Evolutionary conservation across 768 basidiomycete species (phyloP), one percentile per base, ranked within the genome.

Genomic region (Rhodotorula babjevae): DNA sequence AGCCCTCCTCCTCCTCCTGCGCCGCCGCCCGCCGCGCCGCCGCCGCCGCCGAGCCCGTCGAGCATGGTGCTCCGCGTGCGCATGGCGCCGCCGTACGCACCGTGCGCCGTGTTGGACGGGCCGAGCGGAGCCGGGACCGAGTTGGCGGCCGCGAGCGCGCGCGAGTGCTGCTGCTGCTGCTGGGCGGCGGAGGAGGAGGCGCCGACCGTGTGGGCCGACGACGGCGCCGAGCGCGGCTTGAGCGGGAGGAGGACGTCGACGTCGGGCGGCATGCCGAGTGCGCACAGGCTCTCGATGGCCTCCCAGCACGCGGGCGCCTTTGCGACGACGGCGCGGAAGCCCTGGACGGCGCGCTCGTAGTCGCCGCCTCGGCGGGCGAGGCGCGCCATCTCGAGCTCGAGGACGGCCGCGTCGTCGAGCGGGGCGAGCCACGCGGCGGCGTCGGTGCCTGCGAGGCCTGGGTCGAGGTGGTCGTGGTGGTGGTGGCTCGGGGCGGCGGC

Each of bases 271-370:
- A 63, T 77, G 90, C 93, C 93, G 58, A 91, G 82, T 44, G 85
- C 82, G 80, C 93, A 95, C 47, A 96, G 81, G 0, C 91, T 92
- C 78, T 93, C 91, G 77, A 93, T 90, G 10, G 93, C 93, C 80
- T 96, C 93, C 92, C 92, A 95, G 65, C 93, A 82, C 79, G 91
- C 86, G 46, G 91, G 90, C 79, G 92, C 88, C 60, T 87, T 79
- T 23, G 83, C 80, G 71, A 96, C 83, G 40, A 92, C 90, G 69
- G 87, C 86, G 59, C 84, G 84, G 80, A 89, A 94, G 78, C 87
- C 88, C 65, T 82, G 78, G 36, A 85, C 83, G n/a, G 93, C 93
- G 75, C 87, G 86, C 65, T 89, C 88, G 6, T 85, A 85, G 69
- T 90, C 84, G 80, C 92, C 91, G 61, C 89, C 91, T 81, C 89